phyloP scores from a whole-genome alignment of 495 filamentous ascomycete species.

The Daldinia childiae region DNA sequence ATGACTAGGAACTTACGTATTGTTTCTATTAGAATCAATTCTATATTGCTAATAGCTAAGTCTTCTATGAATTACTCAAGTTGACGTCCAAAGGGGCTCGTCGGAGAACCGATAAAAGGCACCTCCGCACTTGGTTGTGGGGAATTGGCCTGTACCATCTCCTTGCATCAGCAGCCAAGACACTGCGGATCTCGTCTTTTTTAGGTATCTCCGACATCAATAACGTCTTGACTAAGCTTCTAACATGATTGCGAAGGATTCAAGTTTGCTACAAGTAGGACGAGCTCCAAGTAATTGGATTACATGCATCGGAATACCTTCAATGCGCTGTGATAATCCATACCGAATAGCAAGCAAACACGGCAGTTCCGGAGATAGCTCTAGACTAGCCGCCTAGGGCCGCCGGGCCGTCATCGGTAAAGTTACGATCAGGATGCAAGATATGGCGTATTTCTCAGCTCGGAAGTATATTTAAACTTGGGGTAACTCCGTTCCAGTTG shows the following conservation, averaged over 20 bases:
- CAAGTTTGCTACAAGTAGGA: background rate
- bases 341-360: constrained; percentile 8
- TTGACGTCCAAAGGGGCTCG: background rate
- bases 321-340: background rate
- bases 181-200: background rate
- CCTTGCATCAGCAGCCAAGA: background rate
- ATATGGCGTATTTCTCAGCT: background rate
- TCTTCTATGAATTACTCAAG: too few relatives aligned
- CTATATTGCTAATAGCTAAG: too few relatives aligned
- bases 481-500: background rate
- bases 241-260: background rate
- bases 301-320: background rate
- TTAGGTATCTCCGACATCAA: constrained; percentile 29
- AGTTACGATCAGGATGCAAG: background rate
- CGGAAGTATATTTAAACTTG: constrained; percentile 20
- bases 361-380: constrained; percentile 19
- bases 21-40: too few relatives aligned
- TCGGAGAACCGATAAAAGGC: constrained; percentile 19
- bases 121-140: constrained; percentile 25
- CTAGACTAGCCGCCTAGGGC: constrained; percentile 20
- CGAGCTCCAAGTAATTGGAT: background rate
- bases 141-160: background rate
- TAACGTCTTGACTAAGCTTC: background rate
- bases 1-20: too few relatives aligned
- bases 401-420: constrained; percentile 36